Base-by-base conservation (phyloP, 1,284 basidiomycete genomes). In the Apiotrichum sp. region DNA sequence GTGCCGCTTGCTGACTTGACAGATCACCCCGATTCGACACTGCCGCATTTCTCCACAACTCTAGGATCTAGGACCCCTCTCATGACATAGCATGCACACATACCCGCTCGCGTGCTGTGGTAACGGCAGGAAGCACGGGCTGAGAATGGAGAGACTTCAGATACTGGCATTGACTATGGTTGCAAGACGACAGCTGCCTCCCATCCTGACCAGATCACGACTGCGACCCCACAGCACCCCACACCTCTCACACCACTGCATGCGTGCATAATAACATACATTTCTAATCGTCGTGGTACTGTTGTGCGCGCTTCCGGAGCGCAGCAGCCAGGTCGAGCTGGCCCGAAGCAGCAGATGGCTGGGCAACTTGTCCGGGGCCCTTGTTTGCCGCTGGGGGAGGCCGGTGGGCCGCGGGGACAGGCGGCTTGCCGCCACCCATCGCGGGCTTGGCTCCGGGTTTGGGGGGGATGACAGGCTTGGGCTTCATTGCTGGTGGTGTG, bases 301-400 rank as follows among this genome's bases (percentile, higher is more conserved):
- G 49, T 55, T 59, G 59, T 40, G 62, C 66, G 33, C 66, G 62
- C 53, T 58, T 69, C 36, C 46, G 49, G 32, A 71, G 61, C 65
- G 73, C 75, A 48, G 89, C 88, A 59, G 89, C 88, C 63, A 93
- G 77, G 76, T 91, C 89, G 76, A 90, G 67, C 71, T 91, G 88
- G 31, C 88, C 85, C 31, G 77, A 71, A 1, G 79, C 72, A 4
- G 78, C 78, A 48, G 67, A 75, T 43, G 80, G 75, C 22, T 73
- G 71, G 55, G 73, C 77, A 9, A 71, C 76, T 11, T 48, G 62
- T 31, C 77, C 78, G 2, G 65, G 62, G 1, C 62, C 53, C 9
- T 70, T 44, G 8, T 62, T 50, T 1, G 69, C 63, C 40, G 63
- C 56, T 3, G 71, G 54, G 39, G 65, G 66, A 22, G 65, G 56